These are phyloP conservation scores for Dryas integrifolia DNA, from an alignment of 331 rosid species.

Conservation along the genomic window DNA sequence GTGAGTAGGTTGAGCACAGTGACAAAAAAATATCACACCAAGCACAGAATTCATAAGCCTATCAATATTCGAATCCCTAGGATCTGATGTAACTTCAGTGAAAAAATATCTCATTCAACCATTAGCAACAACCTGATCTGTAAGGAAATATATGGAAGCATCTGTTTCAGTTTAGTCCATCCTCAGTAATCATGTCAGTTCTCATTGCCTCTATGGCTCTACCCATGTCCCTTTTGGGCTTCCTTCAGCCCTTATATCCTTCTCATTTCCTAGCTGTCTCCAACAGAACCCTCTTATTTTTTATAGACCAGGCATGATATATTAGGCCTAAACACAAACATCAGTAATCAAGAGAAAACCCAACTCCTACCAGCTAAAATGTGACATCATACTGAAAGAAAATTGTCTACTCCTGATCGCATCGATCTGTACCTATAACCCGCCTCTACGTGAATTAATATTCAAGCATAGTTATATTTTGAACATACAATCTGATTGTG, in stretches of 20 bases:
- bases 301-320: not conserved
- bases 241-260: conserved; percentile 1
- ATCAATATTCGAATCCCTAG: not conserved
- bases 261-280: not conserved
- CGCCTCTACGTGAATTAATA: not conserved
- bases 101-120: not conserved
- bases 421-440: not conserved
- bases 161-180: not conserved
- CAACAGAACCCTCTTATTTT: not conserved
- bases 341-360: not conserved
- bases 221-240: conserved; percentile 8
- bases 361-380: not conserved
- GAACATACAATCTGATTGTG: not conserved
- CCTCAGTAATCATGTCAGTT: not conserved
- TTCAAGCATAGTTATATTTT: conserved; percentile 14
- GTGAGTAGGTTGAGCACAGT: not conserved
- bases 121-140: not conserved
- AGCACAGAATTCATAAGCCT: not conserved
- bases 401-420: not conserved
- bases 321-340: not conserved
- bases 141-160: not conserved
- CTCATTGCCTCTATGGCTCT: not conserved
- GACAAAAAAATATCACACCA: not conserved
- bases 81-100: not conserved
- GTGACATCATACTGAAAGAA: not conserved